Conservation (phyloP, 495 filamentous ascomycete species). For the Aspergillus nidulans region DNA sequence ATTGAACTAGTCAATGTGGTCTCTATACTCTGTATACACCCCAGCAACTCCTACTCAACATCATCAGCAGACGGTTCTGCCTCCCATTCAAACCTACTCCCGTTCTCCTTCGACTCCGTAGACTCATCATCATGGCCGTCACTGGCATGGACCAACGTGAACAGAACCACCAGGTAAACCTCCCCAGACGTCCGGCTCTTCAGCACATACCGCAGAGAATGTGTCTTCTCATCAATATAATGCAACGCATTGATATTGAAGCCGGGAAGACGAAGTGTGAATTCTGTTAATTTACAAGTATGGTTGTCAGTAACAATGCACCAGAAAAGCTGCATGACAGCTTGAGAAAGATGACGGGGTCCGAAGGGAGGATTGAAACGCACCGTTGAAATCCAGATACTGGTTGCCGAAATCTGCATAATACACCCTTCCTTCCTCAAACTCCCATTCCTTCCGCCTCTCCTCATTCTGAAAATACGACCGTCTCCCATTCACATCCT, state of each 20-base stretch:
- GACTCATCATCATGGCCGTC: background rate
- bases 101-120: conserved; percentile 8
- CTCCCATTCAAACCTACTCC: conserved; percentile 27
- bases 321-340: background rate
- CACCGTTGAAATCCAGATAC: conserved; percentile 81
- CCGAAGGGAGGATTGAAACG: conserved; percentile 12
- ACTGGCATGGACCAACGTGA: conserved; percentile 55
- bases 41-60: conserved; percentile 21
- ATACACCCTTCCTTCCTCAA: conserved; percentile 61
- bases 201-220: conserved; percentile 80
- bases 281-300: conserved; percentile 42
- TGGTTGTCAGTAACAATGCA: background rate
- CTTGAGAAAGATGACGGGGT: too few species aligned
- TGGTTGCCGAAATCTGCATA: conserved; percentile 83
- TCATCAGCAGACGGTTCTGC: conserved; percentile 18
- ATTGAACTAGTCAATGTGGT: too few species aligned
- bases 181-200: conserved; percentile 66
- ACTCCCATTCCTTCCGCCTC: conserved; percentile 47
- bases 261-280: conserved; percentile 75
- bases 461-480: conserved; percentile 57
- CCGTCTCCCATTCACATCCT: conserved; percentile 50
- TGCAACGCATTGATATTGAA: conserved; percentile 69
- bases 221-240: conserved; percentile 77
- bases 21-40: too few species aligned
- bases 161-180: conserved; percentile 73